Base-by-base conservation (phyloP, 495 filamentous ascomycete species). In the Sabuloglossum arenarium region DNA sequence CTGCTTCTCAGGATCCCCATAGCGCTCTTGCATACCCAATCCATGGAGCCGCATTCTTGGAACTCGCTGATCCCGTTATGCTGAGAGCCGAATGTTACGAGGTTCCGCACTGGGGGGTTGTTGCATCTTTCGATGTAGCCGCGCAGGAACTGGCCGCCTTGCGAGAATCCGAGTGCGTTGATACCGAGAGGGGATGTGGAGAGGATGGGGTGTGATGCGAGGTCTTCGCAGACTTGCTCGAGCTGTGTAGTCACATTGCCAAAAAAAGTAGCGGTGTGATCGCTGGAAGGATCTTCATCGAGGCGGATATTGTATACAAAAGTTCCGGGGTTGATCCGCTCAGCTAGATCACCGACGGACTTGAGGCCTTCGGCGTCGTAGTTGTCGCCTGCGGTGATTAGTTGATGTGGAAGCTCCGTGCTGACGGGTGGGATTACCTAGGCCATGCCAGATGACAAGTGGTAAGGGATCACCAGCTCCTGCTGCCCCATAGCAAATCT, bases 81-180 rank as follows among this genome's bases (percentile, higher is more conserved):
- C 68, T 90, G 91, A 60, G 79, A 82, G 57, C 93, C 91, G 59
- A 93, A 93, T 1, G 91, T 98, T 53, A 97, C 77, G 24, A 98
- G 77, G 63, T 78, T 91, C 43, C 77, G 75, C 23, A 97, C 78
- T 1, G 80, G 85, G 1, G 88, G 86, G 47, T 65, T 67, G 67
- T 91, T 93, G 75, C 91, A 98, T 12, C 86, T 78, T 73, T 98
- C 82, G 62, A 94, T 75, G 68, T 89, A 90, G n/a, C 75, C 91
- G 58, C 91, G 84, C 12, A 98, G 78, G 71, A 98, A 96, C 64
- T 94, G 88, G 31, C 91, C 93, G 60, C 91, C 91, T 67, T 98
- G 91, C 27, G 84, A 89, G 73, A 97, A 56, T 5, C 91, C 91
- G 21, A 98, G 67, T 1, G 86, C 93, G 67, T 97, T 90, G 67